A percentile compares a stretch with the other conserved stretches of the same genome.
Evolutionary conservation across 495 filamentous ascomycete species (phyloP).

Genomic region (Pyrenula aspistea): DNA sequence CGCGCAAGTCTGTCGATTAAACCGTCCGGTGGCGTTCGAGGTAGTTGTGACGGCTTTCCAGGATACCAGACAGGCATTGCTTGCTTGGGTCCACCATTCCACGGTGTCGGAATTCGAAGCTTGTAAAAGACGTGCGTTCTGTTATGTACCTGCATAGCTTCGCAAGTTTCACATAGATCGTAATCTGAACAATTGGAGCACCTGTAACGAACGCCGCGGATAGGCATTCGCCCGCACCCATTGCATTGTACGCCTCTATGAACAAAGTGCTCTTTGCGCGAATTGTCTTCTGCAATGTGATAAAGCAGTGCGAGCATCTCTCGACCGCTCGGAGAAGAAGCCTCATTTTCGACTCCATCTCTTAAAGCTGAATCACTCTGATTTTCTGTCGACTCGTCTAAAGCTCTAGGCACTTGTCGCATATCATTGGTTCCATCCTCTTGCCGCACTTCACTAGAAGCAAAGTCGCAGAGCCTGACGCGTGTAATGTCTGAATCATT

Average conservation of each 20-base stretch:
- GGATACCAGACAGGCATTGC: slow-evolving; percentile 80
- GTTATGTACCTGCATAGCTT: slow-evolving; percentile 69
- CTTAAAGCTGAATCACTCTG: slow-evolving; percentile 45
- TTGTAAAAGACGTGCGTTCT: slow-evolving; percentile 97
- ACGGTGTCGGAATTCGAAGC: slow-evolving; percentile 59
- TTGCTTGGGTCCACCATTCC: slow-evolving; percentile 44
- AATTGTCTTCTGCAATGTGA: slow-evolving; percentile 73
- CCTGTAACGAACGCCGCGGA: slow-evolving; percentile 81
- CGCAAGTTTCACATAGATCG: slow-evolving; percentile 82
- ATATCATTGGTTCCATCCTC: slow-evolving; percentile 30
- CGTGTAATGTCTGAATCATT: slow-evolving; percentile 18
- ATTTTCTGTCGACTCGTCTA: slow-evolving; percentile 47
- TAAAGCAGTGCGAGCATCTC: slow-evolving; percentile 64
- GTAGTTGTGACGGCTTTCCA: slow-evolving; percentile 62
- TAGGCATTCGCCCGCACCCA: slow-evolving; percentile 70
- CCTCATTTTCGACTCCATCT: slow-evolving; percentile 38
- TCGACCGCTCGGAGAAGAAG: slow-evolving; percentile 53
- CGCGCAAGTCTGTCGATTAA: slow-evolving; percentile 53
- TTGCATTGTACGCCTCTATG: slow-evolving; percentile 94
- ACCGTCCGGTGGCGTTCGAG: slow-evolving; percentile 48
- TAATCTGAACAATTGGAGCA: slow-evolving; percentile 90
- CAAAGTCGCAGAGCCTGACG: slow-evolving; percentile 30
- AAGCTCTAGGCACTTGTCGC: slow-evolving; percentile 29
- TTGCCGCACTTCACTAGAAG: slow-evolving; percentile 30
- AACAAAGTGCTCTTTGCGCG: slow-evolving; percentile 72